Percentiles rank a stretch among this genome's conserved stretches.
Evolutionary conservation across 192 early-diverging fungal species (phyloP).

Genomic region (Polychytrium aggregatum): DNA sequence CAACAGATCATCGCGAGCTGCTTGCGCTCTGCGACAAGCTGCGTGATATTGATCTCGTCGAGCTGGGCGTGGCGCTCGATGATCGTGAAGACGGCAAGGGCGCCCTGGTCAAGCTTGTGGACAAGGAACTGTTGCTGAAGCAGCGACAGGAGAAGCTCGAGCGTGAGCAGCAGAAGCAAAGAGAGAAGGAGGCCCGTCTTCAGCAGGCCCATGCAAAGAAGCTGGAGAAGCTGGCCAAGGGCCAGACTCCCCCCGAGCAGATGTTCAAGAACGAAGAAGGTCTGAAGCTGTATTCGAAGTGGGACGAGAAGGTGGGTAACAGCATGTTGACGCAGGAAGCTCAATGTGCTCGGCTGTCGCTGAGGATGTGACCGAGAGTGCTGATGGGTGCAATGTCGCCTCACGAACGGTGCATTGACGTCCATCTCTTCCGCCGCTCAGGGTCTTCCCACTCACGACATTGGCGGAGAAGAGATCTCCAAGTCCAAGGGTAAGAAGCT

Average conservation of each 20-base stretch:
- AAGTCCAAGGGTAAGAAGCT: constrained; percentile 81
- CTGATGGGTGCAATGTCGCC: too few species aligned
- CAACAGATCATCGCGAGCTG: constrained; percentile 42
- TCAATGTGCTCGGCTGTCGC: too few species aligned
- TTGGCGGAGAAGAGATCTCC: constrained; percentile 68
- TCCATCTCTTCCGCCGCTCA: background rate
- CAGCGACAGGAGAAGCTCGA: constrained; percentile 52
- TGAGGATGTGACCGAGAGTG: background rate
- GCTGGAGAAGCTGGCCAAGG: constrained; percentile 65
- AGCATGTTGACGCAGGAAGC: too few species aligned
- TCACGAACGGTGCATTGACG: too few species aligned
- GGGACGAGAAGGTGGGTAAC: too few species aligned
- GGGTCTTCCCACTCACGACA: constrained; percentile 80
- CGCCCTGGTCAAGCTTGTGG: constrained; percentile 87
- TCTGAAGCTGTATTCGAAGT: constrained; percentile 52
- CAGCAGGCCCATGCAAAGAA: constrained; percentile 47
- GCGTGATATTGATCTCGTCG: constrained; percentile 77
- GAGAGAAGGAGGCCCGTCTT: constrained; percentile 33
- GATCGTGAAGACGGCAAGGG: constrained; percentile 65
- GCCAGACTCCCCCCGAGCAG: constrained; percentile 60
- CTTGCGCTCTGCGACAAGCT: constrained; percentile 74
- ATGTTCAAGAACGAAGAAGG: constrained; percentile 65
- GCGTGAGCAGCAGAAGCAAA: constrained; percentile 53
- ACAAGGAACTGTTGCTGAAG: constrained; percentile 31
- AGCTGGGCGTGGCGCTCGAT: constrained; percentile 82